Evolutionary conservation across 768 basidiomycete genomes (phyloP).

Genomic region (Lentinula guzmanii): DNA sequence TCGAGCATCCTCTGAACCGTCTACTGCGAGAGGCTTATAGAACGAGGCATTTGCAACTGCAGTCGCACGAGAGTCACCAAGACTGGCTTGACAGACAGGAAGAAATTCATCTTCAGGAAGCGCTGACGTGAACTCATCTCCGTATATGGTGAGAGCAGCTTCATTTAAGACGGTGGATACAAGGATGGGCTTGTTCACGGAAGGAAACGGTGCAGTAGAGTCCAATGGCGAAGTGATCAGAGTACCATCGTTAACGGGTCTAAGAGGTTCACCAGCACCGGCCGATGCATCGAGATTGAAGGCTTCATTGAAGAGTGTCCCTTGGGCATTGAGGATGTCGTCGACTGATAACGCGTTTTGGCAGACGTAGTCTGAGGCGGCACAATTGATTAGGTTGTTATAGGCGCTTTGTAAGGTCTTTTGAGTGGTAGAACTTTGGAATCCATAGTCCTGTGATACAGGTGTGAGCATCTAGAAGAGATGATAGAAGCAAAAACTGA

Average conservation of each 20-base stretch:
- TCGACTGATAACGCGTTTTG: slow-evolving; percentile 41
- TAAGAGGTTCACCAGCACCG: slow-evolving; percentile 51
- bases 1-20: slow-evolving; percentile 40
- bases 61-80: slow-evolving; percentile 41
- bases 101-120: slow-evolving; percentile 34
- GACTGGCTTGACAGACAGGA: slow-evolving; percentile 30
- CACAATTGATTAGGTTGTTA: slow-evolving; percentile 41
- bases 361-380: slow-evolving; percentile 41
- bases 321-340: slow-evolving; percentile 49
- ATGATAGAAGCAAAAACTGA: slow-evolving; percentile 20
- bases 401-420: slow-evolving; percentile 46
- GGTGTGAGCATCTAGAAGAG: slow-evolving; percentile 1
- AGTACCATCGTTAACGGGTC: slow-evolving; percentile 61
- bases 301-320: slow-evolving; percentile 36
- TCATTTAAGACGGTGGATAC: slow-evolving; percentile 71
- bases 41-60: slow-evolving; percentile 36
- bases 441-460: slow-evolving; percentile 58
- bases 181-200: slow-evolving; percentile 58
- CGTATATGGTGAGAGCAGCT: slow-evolving; percentile 58
- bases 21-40: slow-evolving; percentile 32
- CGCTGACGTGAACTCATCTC: slow-evolving; percentile 25
- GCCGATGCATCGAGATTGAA: slow-evolving; percentile 44
- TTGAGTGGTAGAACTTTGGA: slow-evolving; percentile 52
- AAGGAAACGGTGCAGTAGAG: slow-evolving; percentile 52
- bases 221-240: slow-evolving; percentile 65